A percentile compares a stretch with the other conserved stretches of the same genome.
phyloP scores from a whole-genome alignment of 1,284 basidiomycete species.

The Phenoliferia sp. region DNA sequence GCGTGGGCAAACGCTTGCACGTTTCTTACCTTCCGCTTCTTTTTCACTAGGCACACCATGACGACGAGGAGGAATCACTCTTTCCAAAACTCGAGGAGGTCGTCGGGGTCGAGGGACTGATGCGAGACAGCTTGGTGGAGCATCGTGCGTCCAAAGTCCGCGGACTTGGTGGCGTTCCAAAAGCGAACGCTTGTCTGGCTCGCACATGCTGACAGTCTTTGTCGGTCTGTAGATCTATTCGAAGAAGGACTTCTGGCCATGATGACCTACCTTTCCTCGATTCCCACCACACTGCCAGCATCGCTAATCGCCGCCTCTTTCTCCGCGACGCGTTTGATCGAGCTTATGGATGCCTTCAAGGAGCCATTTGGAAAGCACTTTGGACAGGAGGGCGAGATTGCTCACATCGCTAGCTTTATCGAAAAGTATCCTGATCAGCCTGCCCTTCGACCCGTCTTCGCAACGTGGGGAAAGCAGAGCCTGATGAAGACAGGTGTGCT shows the following conservation, averaged over 20 bases:
- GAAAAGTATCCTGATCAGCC: neutral
- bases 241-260: neutral
- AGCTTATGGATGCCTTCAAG: neutral
- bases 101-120: neutral
- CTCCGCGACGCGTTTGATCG: neutral
- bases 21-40: no score
- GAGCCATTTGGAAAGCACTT: neutral
- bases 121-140: neutral
- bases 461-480: neutral
- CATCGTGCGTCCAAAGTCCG: neutral
- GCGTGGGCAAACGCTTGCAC: no score
- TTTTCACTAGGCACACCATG: no score
- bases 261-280: neutral
- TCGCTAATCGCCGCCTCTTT: no score
- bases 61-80: neutral
- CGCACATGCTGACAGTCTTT: neutral
- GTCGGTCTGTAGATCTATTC: neutral
- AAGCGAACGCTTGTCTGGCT: no score
- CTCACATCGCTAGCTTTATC: neutral
- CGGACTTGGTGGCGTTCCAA: no score
- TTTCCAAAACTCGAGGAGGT: neutral
- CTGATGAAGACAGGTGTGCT: neutral
- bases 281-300: neutral
- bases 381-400: neutral
- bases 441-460: neutral